These are phyloP conservation scores for Xylariaceae sp. DNA, from an alignment of 2,329 filamentous ascomycete species.

Conservation along the genomic window DNA sequence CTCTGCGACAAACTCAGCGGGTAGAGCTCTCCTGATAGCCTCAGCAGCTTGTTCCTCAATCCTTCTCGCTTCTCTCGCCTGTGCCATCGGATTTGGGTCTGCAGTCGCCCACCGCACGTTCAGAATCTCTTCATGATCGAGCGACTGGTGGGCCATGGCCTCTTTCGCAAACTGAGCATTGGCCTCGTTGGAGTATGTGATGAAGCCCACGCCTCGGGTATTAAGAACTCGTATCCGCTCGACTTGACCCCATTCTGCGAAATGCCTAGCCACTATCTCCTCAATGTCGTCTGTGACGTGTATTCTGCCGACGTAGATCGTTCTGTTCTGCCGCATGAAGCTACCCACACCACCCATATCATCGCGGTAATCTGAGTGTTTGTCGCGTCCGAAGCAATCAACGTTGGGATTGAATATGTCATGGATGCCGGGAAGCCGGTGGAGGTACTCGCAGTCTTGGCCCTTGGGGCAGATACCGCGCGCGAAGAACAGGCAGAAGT, in stretches of 20 bases:
- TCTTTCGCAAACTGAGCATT: slow-evolving; percentile 91
- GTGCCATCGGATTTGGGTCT: slow-evolving; percentile 92
- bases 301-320: slow-evolving; percentile 89
- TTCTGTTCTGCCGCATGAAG: slow-evolving; percentile 91
- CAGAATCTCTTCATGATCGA: slow-evolving; percentile 88
- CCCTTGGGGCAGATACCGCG: slow-evolving; percentile 81
- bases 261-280: slow-evolving; percentile 90
- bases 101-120: slow-evolving; percentile 97
- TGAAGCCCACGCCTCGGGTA: slow-evolving; percentile 84
- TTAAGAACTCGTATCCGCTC: slow-evolving; percentile 88
- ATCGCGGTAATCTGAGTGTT: slow-evolving; percentile 88
- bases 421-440: slow-evolving; percentile 80
- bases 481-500: slow-evolving; percentile 91
- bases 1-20: slow-evolving; percentile 87
- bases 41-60: slow-evolving; percentile 97
- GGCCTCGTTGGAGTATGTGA: slow-evolving; percentile 89
- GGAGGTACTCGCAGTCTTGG: slow-evolving; percentile 90
- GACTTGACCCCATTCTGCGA: slow-evolving; percentile 93
- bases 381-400: slow-evolving; percentile 93
- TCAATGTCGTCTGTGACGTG: slow-evolving; percentile 97
- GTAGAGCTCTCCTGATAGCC: slow-evolving; percentile 82
- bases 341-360: slow-evolving; percentile 97
- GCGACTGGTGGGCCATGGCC: slow-evolving; percentile 89
- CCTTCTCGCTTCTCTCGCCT: slow-evolving; percentile 82
- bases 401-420: slow-evolving; percentile 92